Base-by-base conservation (phyloP, 495 filamentous ascomycete species). In the Xylaria curta region DNA sequence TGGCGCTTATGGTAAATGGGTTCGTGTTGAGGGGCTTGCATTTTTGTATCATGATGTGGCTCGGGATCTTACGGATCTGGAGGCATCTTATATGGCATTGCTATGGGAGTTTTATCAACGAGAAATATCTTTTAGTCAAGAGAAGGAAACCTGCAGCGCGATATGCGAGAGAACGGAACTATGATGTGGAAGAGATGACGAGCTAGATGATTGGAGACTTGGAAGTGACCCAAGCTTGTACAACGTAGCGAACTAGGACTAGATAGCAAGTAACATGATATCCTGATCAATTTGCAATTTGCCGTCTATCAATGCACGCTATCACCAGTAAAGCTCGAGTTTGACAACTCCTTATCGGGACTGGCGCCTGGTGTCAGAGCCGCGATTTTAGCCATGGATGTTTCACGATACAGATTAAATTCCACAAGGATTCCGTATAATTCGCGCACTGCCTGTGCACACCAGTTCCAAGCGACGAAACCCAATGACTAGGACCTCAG, bases 11-110 rank as follows among this genome's bases (percentile, higher is more conserved):
- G 68, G 68, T 56, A 54, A 36, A 54, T 56, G 49, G 47, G 46
- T 24, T 26, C 42, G 26, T 70, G 36, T 4, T 17, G 26, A 33
- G 33, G 59, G 31, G 36, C 19, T 31, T 26, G 59, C 59, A 70
- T 70, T 64, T 24, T 26, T 62, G 59, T 70, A 70, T 70, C 36
- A 70, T 62, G 68, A 26, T 64, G 53, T 24, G 42, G 31, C 12
- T 59, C 31, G 46, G 6, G 31, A 53, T 61, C 58, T n/a, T 24
- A 62, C 21, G n/a, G 44, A 58, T 69, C 19, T 19, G 8, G 3
- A 26, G 31, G 19, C 24, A 40, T 70, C 51, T 61, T 38, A 15
- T 38, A 26, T 54, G 42, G 68, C 68, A 70, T 70, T 51, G 15
- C 36, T 56, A 56, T 64, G 33, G 68, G 68, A 53, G 59, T 64